Evolutionary conservation across 2,329 filamentous ascomycete species (phyloP), one percentile per base, ranked within the genome.

Genomic region (Nemania sp.): DNA sequence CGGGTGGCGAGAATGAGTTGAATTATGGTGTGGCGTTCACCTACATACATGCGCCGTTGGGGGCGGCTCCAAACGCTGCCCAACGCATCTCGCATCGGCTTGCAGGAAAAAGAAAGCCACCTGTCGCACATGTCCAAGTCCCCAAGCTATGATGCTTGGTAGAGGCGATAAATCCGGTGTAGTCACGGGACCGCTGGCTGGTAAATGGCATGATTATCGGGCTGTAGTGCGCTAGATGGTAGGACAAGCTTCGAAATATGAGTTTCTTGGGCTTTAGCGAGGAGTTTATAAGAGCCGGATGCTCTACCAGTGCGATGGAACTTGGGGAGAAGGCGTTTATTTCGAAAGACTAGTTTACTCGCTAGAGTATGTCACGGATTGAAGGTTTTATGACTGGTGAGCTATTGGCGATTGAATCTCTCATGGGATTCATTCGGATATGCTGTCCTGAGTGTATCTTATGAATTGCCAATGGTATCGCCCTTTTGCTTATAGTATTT

Each of bases 201-300:
- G 6, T n/a, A 9, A 39, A 43, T 55, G 46, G 40, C 17, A 46
- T 42, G 40, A 62, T 32, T 7, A 55, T 52, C 29, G 64, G 61
- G 45, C 65, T 57, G 34, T 60, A 54, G 49, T 65, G 66, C 42
- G 60, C 65, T 37, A 49, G 67, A 7, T 64, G 60, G 56, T 63
- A 61, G 34, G 34, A 20, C 6, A 17, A 52, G 37, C n/a, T 42
- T 29, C 50, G 32, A 51, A 34, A 39, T 47, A 46, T 54, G 11
- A 20, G 35, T 57, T 50, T 37, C 25, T 37, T 57, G 43, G 25
- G 17, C n/a, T 60, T 39, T 29, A 64, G 65, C 63, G 49, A 57
- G 63, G 65, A 67, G 65, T 65, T 61, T n/a, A n/a, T n/a, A 6
- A 15, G 25, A 34, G 18, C 37, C 9, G 29, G 1, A 47, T 45